Base-by-base conservation (phyloP, 2,329 filamentous ascomycete genomes). In the Verticillium nonalfalfae region DNA sequence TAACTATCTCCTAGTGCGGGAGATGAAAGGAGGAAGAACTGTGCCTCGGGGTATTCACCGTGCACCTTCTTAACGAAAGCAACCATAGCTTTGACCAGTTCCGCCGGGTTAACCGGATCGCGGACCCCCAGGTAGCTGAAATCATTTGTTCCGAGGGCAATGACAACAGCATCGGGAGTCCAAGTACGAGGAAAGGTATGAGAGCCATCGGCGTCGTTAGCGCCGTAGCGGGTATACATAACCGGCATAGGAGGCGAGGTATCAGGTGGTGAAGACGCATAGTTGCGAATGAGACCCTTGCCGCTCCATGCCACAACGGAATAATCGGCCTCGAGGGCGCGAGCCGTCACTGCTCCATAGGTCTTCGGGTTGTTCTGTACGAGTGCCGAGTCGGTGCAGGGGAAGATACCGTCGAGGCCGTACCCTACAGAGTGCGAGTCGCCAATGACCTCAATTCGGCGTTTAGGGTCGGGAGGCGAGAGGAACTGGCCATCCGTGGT, bases 401-500 rank as follows among this genome's bases (percentile, higher is more conserved):
- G 76, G 18, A 71, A 64, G 5, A 68, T 66, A 50, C 75, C 77
- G 60, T 77, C 76, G 14, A 78, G 71, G 1, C 77, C 77, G 62
- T 79, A 79, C 3, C 76, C 77, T 4, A 78, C 77, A 2, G 70
- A 75, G 64, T 79, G 79, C 31, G 76, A 79, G 67, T 79, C 77
- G 9, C 77, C 77, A 34, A 79, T 76, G 56, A 78, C 67, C 63
- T 79, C 76, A 50, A 79, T 78, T 61, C 73, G 73, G 31, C 73
- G 74, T 10, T 66, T 66, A 3, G 70, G 68, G 1, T 62, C 62
- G 7, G 62, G 57, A 15, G 67, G 64, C 4, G 64, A 39, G 14
- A 65, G 61, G 21, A 74, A 63, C 7, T 60, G 64, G 21, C 74
- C 73, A 38, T 74, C 70, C n/a, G 66, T 64, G 34, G 57, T 63